Evolutionary conservation across 2,329 filamentous ascomycete species (phyloP), one percentile per base, ranked within the genome.

Genomic region (Aspergillus alliaceus): DNA sequence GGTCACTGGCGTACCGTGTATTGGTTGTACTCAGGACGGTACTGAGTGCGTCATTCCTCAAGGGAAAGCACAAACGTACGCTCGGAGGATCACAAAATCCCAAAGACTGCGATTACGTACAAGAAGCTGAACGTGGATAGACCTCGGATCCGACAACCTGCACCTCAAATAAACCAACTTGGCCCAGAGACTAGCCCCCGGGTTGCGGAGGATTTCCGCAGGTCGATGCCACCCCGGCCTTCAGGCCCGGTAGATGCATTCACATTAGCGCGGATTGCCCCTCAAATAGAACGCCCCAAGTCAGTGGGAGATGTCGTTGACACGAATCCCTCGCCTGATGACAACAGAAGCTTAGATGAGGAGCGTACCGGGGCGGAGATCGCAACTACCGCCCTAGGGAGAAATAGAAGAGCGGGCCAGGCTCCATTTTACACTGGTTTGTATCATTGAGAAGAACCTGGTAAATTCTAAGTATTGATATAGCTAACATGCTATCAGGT

Each of bases 1-100:
- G 1, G 60, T 67, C 20, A 67, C 65, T 4, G 65, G 65, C 14
- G 39, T 67, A 1, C 69, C 69, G 6, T 72, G 69, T 39, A 58
- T 64, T 25, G 69, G 66, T 6, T 72, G 70, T 61, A 59, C 64
- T 12, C 65, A 67, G 50, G 66, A 72, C 54, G 56, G 56, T n/a
- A 57, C 62, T 3, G 58, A 64, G 22, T 72, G 70, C 50, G 56
- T 67, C 27, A 63, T 71, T 12, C 48, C 49, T 4, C 49, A 51
- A 27, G 35, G 32, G 12, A 47, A 47, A 22, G 32, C 35, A 5
- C 35, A 20, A 44, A 31, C 34, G 39, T 51, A 44, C 31, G 53
- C 18, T 20, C 18, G 1, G 20, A 14, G n/a, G 8, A 29, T 6
- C 15, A 18, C 14, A 40, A 39, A 27, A 15, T n/a, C n/a, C n/a